These are phyloP conservation scores for Xylaria telfairii DNA, from an alignment of 495 filamentous ascomycete genomes.

Conservation along the genomic window DNA sequence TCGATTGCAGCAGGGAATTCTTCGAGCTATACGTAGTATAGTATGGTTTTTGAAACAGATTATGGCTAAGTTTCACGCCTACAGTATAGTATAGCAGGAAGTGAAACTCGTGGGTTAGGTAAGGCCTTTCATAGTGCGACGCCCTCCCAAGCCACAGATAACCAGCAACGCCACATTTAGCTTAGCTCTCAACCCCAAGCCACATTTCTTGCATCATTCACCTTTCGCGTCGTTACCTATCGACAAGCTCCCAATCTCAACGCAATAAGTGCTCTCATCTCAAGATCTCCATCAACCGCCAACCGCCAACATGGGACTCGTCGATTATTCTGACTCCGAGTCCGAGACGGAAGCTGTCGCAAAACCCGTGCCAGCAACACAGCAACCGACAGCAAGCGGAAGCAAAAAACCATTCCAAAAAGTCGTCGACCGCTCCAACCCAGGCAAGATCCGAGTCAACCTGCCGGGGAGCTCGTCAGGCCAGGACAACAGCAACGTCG, in stretches of 20 bases:
- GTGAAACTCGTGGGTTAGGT: no score
- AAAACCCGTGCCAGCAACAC: slow-evolving; percentile 31
- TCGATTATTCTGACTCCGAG: slow-evolving; percentile 88
- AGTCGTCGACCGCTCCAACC: slow-evolving; percentile 77
- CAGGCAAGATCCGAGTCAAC: slow-evolving; percentile 81
- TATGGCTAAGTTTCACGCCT: no score
- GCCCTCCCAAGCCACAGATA: background rate
- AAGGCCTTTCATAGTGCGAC: no score
- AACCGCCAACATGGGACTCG: slow-evolving; percentile 67
- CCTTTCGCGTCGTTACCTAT: background rate
- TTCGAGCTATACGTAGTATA: no score
- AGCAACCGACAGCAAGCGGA: slow-evolving; percentile 40
- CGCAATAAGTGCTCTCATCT: background rate
- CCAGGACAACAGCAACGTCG: slow-evolving; percentile 41
- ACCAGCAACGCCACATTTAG: background rate
- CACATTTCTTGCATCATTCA: slow-evolving; percentile 25
- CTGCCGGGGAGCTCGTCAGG: slow-evolving; percentile 58
- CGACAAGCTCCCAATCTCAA: background rate
- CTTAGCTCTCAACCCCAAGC: background rate
- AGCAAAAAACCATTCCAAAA: slow-evolving; percentile 69
- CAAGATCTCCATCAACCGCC: background rate
- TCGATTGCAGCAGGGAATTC: no score
- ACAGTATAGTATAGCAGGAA: no score
- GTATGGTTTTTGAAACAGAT: background rate
- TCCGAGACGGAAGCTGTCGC: slow-evolving; percentile 68